A percentile compares a stretch with the other conserved stretches of the same genome.
These are phyloP conservation scores for Cerioporus squamosus DNA, from an alignment of 1,284 basidiomycete species.

Conservation along the genomic window DNA sequence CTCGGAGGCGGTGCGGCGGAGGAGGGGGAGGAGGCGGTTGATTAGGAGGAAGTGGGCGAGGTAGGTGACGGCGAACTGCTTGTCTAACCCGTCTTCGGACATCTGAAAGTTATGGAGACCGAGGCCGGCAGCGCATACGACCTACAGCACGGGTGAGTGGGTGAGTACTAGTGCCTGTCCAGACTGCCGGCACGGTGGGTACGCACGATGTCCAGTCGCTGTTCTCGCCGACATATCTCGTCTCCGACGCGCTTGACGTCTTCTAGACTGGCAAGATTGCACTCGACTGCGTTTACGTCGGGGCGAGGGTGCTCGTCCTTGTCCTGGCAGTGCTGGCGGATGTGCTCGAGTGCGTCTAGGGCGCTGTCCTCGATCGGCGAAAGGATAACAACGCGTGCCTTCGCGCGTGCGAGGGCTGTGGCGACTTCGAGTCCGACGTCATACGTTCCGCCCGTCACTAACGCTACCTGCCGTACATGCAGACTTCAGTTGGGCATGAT, in stretches of 20 bases:
- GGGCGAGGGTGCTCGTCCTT: slow-evolving; percentile 20
- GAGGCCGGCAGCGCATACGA: slow-evolving; percentile 44
- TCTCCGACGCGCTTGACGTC: slow-evolving; percentile 44
- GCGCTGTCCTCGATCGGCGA: slow-evolving; percentile 45
- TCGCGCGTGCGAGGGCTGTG: slow-evolving; percentile 40
- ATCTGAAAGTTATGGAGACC: slow-evolving; percentile 45
- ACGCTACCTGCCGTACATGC: slow-evolving; percentile 32
- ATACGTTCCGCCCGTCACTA: slow-evolving; percentile 48
- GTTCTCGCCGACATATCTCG: slow-evolving; percentile 37
- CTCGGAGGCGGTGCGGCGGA: slow-evolving; percentile 39
- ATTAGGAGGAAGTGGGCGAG: slow-evolving; percentile 49
- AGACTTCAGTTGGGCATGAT: too few relatives aligned
- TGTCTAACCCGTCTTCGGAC: slow-evolving; percentile 43
- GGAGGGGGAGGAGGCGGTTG: slow-evolving; percentile 48
- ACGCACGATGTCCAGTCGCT: slow-evolving; percentile 45
- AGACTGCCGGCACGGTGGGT: not conserved
- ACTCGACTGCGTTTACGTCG: slow-evolving; percentile 43
- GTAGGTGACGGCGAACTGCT: slow-evolving; percentile 44
- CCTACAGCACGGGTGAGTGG: slow-evolving; percentile 26
- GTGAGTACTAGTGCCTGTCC: not conserved
- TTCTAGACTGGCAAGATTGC: slow-evolving; percentile 44
- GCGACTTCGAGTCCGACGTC: slow-evolving; percentile 48
- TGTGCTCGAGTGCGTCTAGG: slow-evolving; percentile 42
- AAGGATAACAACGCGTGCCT: slow-evolving; percentile 45
- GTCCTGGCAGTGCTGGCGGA: slow-evolving; percentile 33